Base-by-base conservation (phyloP, 2,329 filamentous ascomycete species). In the Aspergillus calidoustus region DNA sequence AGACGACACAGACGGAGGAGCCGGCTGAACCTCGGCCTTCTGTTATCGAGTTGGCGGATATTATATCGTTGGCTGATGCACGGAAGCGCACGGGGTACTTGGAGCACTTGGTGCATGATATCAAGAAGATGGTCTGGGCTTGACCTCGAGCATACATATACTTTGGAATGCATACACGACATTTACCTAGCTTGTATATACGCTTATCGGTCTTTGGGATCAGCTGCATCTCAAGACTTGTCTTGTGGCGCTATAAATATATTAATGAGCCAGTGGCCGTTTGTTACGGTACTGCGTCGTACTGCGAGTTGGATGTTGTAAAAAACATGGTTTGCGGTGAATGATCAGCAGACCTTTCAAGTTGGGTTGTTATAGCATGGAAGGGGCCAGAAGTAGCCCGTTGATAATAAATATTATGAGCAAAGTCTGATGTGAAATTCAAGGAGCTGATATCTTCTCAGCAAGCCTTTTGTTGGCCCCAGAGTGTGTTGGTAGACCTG, bases 81-180 rank as follows among this genome's bases (percentile, higher is more conserved):
- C 94, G 87, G 83, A 91, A 86, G 81, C 93, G 89, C 63, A 97
- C 94, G 0, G 91, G 93, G 0, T 83, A 96, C 69, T 76, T 98
- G 56, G 94, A 97, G 77, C 89, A 94, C 74, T 79, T 96, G 71
- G 92, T 93, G 1, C 93, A 98, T 81, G 91, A 90, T 62, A 84
- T 98, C 70, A 97, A 97, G 86, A 96, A 92, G 82, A 79, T 98
- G 74, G 93, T 99, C 13, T 98, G 95, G 95, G 83, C 84, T 3
- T 87, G 61, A 23, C 34, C 15, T 34, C n/a, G 7, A 44, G 22
- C 22, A 44, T n/a, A 15, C 15, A 41, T 41, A 41, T 41, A 41
- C 34, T 41, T 41, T 11, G 11, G 15, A 15, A 41, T 41, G 34
- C 34, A 17, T 41, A 41, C 23, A 47, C 44, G 4, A 17, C 44